Conservation (phyloP, 2,329 filamentous ascomycete species). For the Fusarium nelsonii region DNA sequence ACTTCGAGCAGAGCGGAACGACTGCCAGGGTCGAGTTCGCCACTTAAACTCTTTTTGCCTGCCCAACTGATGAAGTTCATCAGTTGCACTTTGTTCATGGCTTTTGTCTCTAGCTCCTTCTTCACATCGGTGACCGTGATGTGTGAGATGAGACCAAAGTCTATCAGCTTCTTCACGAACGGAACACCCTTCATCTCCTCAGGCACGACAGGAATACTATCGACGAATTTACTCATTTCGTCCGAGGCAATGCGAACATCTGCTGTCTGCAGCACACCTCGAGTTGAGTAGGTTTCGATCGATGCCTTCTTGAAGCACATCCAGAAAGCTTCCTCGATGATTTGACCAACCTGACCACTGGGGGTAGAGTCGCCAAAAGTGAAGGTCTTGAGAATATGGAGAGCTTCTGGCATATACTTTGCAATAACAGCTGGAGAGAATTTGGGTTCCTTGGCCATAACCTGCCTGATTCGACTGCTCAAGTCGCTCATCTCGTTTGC, state of each 20-base stretch:
- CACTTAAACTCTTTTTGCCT: conserved; percentile 75
- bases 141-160: conserved; percentile 87
- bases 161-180: conserved; percentile 84
- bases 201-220: conserved; percentile 88
- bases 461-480: conserved; percentile 68
- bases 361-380: conserved; percentile 92
- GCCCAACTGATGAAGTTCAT: conserved; percentile 88
- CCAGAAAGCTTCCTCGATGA: conserved; percentile 97
- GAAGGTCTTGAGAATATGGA: conserved; percentile 88
- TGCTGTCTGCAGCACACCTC: conserved; percentile 86
- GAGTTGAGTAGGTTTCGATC: conserved; percentile 89
- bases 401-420: conserved; percentile 79
- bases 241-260: conserved; percentile 81
- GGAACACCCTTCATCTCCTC: conserved; percentile 77
- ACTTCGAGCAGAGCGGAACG: conserved; percentile 81
- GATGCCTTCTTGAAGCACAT: conserved; percentile 84
- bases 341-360: conserved; percentile 82
- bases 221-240: conserved; percentile 78
- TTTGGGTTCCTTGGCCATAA: conserved; percentile 60
- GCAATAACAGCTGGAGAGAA: conserved; percentile 73
- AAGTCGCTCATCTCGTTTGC: conserved; percentile 86
- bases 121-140: conserved; percentile 90
- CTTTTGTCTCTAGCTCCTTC: conserved; percentile 83
- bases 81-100: conserved; percentile 82
- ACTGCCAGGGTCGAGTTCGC: conserved; percentile 77